These are phyloP conservation scores for Candida chilensis DNA, from an alignment of 805 yeast genomes.

Conservation along the genomic window DNA sequence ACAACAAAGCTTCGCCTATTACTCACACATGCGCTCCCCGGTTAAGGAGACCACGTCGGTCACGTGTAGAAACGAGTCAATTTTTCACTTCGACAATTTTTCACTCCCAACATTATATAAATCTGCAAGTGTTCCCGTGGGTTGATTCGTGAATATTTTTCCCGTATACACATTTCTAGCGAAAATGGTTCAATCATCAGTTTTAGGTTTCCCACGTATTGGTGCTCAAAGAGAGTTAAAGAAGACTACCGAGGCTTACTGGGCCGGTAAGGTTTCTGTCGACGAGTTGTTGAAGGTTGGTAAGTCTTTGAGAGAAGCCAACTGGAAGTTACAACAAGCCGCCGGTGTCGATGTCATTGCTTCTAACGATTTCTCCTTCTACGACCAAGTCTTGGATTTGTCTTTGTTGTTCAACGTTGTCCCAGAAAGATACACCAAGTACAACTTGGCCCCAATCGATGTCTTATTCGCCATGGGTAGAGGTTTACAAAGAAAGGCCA, in stretches of 20 bases:
- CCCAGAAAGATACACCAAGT: slow-evolving; percentile 96
- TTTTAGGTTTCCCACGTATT: slow-evolving; percentile 99
- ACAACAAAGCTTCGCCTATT: no score
- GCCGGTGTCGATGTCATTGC: slow-evolving; percentile 98
- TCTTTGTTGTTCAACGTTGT: slow-evolving; percentile 89
- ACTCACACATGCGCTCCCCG: no score
- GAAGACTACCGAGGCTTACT: slow-evolving; percentile 98
- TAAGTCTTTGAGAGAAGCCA: slow-evolving; percentile 88
- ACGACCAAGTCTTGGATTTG: slow-evolving; percentile 93
- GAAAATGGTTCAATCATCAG: slow-evolving; percentile 93
- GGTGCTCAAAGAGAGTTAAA: slow-evolving; percentile 99
- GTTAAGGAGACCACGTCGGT: no score
- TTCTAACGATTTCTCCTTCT: slow-evolving; percentile 96
- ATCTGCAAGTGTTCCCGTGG: no score
- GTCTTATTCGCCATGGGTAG: slow-evolving; percentile 99
- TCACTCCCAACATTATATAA: no score
- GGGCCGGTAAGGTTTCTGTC: slow-evolving; percentile 86
- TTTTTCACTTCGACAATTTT: no score
- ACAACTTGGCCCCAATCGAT: slow-evolving; percentile 81
- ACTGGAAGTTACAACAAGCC: slow-evolving; percentile 96
- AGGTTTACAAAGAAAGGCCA: slow-evolving; percentile 97
- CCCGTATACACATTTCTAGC: neutral
- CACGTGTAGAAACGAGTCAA: no score
- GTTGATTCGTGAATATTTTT: no score
- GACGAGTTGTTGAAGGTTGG: slow-evolving; percentile 89